Base-by-base conservation (phyloP, 257 asterid species). In the Solanum etuberosum region DNA sequence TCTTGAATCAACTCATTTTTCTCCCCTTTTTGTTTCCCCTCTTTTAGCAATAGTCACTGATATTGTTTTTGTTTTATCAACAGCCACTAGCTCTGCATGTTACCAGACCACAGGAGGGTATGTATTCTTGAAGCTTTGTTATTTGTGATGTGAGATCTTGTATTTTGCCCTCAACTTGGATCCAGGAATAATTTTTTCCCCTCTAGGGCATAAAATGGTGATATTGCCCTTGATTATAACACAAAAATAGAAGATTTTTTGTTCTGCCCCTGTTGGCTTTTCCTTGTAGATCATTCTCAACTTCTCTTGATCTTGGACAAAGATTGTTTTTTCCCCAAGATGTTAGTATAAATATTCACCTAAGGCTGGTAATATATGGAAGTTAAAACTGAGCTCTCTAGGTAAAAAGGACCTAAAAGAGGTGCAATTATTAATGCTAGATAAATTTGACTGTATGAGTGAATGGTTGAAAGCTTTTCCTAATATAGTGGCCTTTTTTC, bases 91-190 rank as follows among this genome's bases (percentile, higher is more conserved):
- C 88, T 85, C 94, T 90, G 92, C 92, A 87, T 95, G 54, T 14
- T 95, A 89, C 48, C 96, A 91, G 73, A 86, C 96, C 76, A 91
- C 90, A 80, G 90, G 98, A 91, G 91, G 98, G 99, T 96, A 61
- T 90, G 89, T 86, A 25, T 29, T 88, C 87, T 35, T 74, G 4
- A 43, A 9, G 10, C 15, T 40, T 40, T 38, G 31, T 29, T 57
- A 37, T 82, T 37, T 18, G 1, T 57, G 29, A 29, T 29, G 65
- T 9, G 63, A 46, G 87, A 91, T 91, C 87, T 86, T 91, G 65
- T 40, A 40, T 29, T 54, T 86, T 73, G 51, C 89, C 43, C 43
- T 48, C 18, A 81, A 29, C 68, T 81, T 81, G 68, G 12, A 81
- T 27, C 32, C 6, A 10, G 34, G 2, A 23, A 0, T n/a, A 25